Evolutionary conservation across 2,329 filamentous ascomycete species (phyloP).

Genomic region (Xylaria sp.): DNA sequence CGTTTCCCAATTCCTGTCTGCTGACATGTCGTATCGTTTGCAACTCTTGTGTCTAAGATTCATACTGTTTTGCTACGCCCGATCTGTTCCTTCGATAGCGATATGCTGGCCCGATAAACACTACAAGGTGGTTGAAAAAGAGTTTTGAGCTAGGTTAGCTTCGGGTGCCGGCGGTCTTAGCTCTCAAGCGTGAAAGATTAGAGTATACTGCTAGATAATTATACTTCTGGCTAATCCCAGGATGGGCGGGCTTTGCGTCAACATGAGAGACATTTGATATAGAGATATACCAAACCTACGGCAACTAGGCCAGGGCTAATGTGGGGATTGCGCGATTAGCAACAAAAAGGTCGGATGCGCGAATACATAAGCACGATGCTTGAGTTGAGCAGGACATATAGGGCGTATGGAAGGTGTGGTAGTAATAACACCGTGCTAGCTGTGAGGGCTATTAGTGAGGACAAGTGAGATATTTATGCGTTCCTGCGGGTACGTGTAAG

Average conservation of each 20-base stretch:
- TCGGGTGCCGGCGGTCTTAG: neutral
- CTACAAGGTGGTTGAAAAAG: neutral
- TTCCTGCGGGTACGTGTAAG: neutral
- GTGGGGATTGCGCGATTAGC: neutral
- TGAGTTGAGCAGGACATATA: neutral
- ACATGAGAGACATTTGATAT: neutral
- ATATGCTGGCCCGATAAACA: neutral
- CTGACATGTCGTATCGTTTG: neutral
- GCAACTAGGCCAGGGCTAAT: neutral
- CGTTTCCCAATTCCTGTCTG: neutral
- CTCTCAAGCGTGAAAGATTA: neutral
- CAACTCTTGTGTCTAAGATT: too few species aligned
- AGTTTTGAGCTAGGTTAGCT: neutral
- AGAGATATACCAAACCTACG: neutral
- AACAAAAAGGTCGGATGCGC: neutral
- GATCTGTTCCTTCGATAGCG: neutral
- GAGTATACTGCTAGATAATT: neutral
- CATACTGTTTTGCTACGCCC: neutral
- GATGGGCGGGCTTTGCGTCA: neutral
- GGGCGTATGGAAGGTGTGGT: too few species aligned
- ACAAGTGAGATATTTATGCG: slow-evolving; percentile 10
- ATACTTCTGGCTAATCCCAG: neutral
- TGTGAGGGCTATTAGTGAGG: neutral
- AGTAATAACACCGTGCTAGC: too few species aligned
- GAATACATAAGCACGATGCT: neutral